Percentiles rank a stretch among this genome's conserved stretches.
phyloP scores from a whole-genome alignment of 768 basidiomycete species.

The Termitomyces titanicus region DNA sequence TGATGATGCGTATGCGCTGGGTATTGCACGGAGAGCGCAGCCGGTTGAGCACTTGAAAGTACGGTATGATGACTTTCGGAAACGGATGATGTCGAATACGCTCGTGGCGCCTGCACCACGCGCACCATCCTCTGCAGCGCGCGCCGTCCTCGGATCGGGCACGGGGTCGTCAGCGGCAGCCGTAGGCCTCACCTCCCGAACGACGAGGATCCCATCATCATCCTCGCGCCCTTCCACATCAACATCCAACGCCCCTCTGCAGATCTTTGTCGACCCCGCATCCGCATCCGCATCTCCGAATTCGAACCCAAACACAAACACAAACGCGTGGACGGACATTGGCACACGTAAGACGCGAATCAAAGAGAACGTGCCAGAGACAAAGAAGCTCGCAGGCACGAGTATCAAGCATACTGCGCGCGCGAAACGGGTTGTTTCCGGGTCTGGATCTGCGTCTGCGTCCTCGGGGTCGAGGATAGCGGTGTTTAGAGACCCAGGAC shows the following conservation, averaged over 20 bases:
- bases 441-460: slow-evolving; percentile 24
- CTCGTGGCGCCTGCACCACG: slow-evolving; percentile 26
- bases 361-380: slow-evolving; percentile 75
- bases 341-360: slow-evolving; percentile 75
- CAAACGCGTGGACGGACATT: slow-evolving; percentile 63
- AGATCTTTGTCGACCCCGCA: slow-evolving; percentile 70
- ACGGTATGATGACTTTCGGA: slow-evolving; percentile 85
- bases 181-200: slow-evolving; percentile 8
- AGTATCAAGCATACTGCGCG: slow-evolving; percentile 62
- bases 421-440: slow-evolving; percentile 47
- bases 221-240: slow-evolving; percentile 21
- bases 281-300: slow-evolving; percentile 37
- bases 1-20: slow-evolving; percentile 86
- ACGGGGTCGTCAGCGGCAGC: slow-evolving; percentile 23
- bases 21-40: slow-evolving; percentile 76
- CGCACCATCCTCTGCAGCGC: slow-evolving; percentile 20
- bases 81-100: slow-evolving; percentile 72
- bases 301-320: slow-evolving; percentile 41
- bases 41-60: slow-evolving; percentile 79
- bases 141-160: slow-evolving; percentile 35
- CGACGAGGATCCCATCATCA: background rate
- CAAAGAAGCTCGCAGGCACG: slow-evolving; percentile 63
- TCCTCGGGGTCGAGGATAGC: slow-evolving; percentile 51
- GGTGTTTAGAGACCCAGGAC: slow-evolving; percentile 60
- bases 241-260: slow-evolving; percentile 55